Percentiles rank a stretch among this genome's conserved stretches.
phyloP scores from a whole-genome alignment of 2,329 filamentous ascomycete species.

The Neospermospora avenae region DNA sequence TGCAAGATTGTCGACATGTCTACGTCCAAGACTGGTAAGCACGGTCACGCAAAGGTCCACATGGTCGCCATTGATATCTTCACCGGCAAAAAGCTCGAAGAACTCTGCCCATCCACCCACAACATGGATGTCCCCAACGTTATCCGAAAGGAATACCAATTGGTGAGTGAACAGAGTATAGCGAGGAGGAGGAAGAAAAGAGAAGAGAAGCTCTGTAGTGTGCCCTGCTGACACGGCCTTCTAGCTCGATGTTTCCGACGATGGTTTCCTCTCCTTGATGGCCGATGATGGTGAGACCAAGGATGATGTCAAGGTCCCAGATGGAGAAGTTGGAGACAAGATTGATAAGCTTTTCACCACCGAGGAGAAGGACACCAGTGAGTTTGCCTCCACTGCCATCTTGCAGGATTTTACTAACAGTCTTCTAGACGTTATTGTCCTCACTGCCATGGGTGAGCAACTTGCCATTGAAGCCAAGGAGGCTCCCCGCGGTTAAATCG shows the following conservation, averaged over 20 bases:
- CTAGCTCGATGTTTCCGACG: constrained; percentile 91
- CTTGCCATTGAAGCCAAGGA: constrained; percentile 91
- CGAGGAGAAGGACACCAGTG: constrained; percentile 93
- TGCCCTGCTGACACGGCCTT: constrained; percentile 1
- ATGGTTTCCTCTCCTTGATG: constrained; percentile 94
- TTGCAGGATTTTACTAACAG: background rate
- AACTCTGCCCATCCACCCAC: constrained; percentile 96
- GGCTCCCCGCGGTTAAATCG: constrained; percentile 53
- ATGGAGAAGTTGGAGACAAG: constrained; percentile 83
- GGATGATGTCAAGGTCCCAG: constrained; percentile 92
- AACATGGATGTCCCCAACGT: constrained; percentile 99
- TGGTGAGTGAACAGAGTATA: constrained; percentile 62
- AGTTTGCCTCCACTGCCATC: constrained; percentile 43
- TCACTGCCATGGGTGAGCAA: constrained; percentile 96
- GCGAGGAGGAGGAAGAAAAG: background rate
- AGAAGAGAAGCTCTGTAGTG: background rate
- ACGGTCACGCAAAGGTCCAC: constrained; percentile 99
- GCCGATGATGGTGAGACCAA: constrained; percentile 80
- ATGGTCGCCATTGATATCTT: constrained; percentile 98
- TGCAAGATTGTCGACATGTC: constrained; percentile 99
- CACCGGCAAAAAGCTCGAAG: constrained; percentile 99
- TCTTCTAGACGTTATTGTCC: constrained; percentile 75
- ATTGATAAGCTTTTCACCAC: constrained; percentile 75
- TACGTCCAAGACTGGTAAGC: constrained; percentile 99
- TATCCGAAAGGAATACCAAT: constrained; percentile 83